A percentile compares a stretch with the other conserved stretches of the same genome.
Conservation (phyloP, 164 flowering plant genomes). For the Tetrastigma voinierianum region DNA sequence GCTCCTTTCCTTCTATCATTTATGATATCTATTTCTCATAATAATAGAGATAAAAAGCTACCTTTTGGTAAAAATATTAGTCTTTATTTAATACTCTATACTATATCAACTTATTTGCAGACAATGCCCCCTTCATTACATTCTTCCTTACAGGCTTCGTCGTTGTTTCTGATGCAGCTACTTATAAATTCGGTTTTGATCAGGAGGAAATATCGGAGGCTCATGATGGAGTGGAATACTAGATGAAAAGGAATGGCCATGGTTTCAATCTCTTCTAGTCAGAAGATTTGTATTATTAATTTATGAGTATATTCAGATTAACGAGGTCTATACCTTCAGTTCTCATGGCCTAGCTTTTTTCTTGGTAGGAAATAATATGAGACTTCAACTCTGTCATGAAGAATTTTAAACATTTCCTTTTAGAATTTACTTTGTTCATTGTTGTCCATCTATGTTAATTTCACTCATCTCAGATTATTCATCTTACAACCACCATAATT, state of each 20-base stretch:
- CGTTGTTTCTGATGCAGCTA: conserved; percentile 79
- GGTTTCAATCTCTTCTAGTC: conserved; percentile 89
- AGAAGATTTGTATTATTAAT: conserved; percentile 66
- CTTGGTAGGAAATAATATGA: neutral
- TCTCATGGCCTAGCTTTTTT: neutral
- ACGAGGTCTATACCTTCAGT: neutral
- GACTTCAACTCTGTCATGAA: neutral
- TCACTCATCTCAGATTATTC: no score
- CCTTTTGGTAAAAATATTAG: neutral
- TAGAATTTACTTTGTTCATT: neutral
- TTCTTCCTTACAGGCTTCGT: no score
- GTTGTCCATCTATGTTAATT: neutral
- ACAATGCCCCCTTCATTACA: no score
- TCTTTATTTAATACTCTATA: neutral
- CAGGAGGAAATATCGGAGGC: conserved; percentile 92
- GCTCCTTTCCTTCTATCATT: no score
- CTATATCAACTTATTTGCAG: conserved; percentile 28
- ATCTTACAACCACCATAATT: no score
- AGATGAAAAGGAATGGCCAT: conserved; percentile 93
- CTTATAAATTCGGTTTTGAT: conserved; percentile 93
- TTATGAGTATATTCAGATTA: conserved; percentile 5
- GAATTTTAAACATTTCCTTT: neutral
- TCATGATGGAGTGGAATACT: conserved; percentile 99
- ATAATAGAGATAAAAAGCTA: no score
- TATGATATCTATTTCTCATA: no score